phyloP scores from a whole-genome alignment of 768 basidiomycete species.

The Leccinum longicurvipes region DNA sequence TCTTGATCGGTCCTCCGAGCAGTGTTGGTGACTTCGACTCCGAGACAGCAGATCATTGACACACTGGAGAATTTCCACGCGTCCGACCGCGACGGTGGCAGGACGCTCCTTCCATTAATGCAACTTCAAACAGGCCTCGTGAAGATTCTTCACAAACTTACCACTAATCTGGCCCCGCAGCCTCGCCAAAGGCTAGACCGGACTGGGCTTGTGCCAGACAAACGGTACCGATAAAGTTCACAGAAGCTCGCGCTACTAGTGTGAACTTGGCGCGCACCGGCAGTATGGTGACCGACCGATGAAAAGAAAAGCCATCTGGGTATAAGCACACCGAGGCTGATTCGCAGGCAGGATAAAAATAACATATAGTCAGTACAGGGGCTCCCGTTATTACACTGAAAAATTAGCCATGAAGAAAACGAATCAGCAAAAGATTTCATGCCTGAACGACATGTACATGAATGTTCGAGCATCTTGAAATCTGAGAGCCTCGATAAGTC shows the following conservation, averaged over 20 bases:
- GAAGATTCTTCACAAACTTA: too few species aligned
- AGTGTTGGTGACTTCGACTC: too few species aligned
- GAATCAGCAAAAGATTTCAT: background rate
- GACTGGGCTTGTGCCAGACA: background rate
- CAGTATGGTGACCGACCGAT: background rate
- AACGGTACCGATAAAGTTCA: background rate
- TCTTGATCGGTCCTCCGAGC: too few species aligned
- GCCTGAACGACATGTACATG: background rate
- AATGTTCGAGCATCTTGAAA: background rate
- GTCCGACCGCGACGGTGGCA: too few species aligned
- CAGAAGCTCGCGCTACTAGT: background rate
- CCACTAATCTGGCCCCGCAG: too few species aligned
- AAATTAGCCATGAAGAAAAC: background rate
- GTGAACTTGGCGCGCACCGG: background rate
- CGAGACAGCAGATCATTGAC: too few species aligned
- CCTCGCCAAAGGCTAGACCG: background rate
- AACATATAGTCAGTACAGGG: slow-evolving; percentile 4
- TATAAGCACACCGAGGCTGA: background rate
- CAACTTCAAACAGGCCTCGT: background rate
- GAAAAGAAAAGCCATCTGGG: background rate
- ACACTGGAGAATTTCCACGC: too few species aligned
- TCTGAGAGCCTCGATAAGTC: background rate
- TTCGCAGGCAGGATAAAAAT: background rate
- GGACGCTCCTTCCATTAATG: too few species aligned
- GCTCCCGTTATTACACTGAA: background rate